A percentile compares a stretch with the other conserved stretches of the same genome.
Conservation (phyloP, 1,284 basidiomycete genomes). For the Entoloma clypeatum region DNA sequence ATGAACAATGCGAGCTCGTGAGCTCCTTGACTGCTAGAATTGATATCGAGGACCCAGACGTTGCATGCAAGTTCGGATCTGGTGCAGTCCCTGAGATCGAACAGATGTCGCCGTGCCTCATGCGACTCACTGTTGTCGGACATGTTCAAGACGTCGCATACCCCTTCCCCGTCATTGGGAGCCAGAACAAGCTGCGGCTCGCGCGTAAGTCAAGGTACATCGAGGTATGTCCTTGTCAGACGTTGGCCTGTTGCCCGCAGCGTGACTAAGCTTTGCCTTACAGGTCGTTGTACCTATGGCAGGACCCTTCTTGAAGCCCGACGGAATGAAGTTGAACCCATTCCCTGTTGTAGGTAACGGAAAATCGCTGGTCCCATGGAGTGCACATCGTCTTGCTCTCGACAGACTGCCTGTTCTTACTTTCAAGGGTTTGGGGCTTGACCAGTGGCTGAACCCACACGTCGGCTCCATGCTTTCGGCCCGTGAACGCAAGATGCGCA, state of each 20-base stretch:
- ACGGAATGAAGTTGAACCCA: slow-evolving; percentile 26
- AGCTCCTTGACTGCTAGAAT: slow-evolving; percentile 23
- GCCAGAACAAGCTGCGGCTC: slow-evolving; percentile 23
- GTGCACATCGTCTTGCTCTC: slow-evolving; percentile 27
- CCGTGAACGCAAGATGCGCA: slow-evolving; percentile 24
- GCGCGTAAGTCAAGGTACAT: slow-evolving; percentile 31
- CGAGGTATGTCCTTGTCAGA: slow-evolving; percentile 22
- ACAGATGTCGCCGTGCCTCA: slow-evolving; percentile 33
- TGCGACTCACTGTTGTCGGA: slow-evolving; percentile 28
- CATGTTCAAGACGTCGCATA: slow-evolving; percentile 28
- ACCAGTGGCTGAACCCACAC: slow-evolving; percentile 25
- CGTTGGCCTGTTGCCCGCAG: slow-evolving; percentile 12
- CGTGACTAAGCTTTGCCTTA: not conserved
- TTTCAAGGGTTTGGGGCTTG: slow-evolving; percentile 2
- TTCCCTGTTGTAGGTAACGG: slow-evolving; percentile 20
- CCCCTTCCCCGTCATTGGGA: slow-evolving; percentile 33
- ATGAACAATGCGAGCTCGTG: slow-evolving; percentile 30
- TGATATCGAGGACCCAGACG: slow-evolving; percentile 22
- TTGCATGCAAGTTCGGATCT: slow-evolving; percentile 21
- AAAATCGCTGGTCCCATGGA: slow-evolving; percentile 23
- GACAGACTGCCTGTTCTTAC: slow-evolving; percentile 21
- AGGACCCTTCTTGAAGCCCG: slow-evolving; percentile 25
- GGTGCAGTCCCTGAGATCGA: slow-evolving; percentile 18
- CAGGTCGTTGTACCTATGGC: slow-evolving; percentile 15
- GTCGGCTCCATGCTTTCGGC: slow-evolving; percentile 26